These are phyloP conservation scores for Kodamaea restingae DNA, from an alignment of 805 yeast species.

Conservation along the genomic window DNA sequence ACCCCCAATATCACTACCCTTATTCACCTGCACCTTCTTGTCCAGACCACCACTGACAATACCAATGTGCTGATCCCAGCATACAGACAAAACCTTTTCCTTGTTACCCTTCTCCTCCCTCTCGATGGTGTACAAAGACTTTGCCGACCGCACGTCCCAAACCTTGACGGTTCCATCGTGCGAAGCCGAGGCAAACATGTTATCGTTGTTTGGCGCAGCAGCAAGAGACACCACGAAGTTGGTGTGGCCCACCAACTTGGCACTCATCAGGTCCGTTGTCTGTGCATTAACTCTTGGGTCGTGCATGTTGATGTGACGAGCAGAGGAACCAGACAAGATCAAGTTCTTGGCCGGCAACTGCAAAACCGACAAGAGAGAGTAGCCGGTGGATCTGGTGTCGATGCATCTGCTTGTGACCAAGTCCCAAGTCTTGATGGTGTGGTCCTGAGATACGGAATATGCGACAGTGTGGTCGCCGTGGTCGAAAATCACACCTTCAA, in stretches of 20 bases:
- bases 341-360: conserved; percentile 65
- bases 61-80: conserved; percentile 77
- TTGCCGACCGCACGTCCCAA: conserved; percentile 91
- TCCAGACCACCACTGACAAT: conserved; percentile 93
- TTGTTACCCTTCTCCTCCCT: conserved; percentile 50
- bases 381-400: conserved; percentile 84
- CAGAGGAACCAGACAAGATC: conserved; percentile 91
- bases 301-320: conserved; percentile 92
- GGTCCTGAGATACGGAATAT: conserved; percentile 94
- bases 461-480: conserved; percentile 71
- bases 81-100: conserved; percentile 75
- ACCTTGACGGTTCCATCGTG: conserved; percentile 94
- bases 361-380: conserved; percentile 71
- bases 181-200: conserved; percentile 86
- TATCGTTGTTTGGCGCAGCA: conserved; percentile 70
- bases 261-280: conserved; percentile 50
- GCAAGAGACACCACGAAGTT: conserved; percentile 83
- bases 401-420: conserved; percentile 79
- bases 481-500: conserved; percentile 79
- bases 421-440: conserved; percentile 95
- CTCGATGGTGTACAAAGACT: conserved; percentile 74
- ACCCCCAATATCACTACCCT: conserved; percentile 19
- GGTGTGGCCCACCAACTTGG: conserved; percentile 80
- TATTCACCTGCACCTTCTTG: conserved; percentile 84
- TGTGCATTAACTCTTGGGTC: conserved; percentile 75